Conservation (phyloP, 106 monocot genomes). For the Allium sativum region DNA sequence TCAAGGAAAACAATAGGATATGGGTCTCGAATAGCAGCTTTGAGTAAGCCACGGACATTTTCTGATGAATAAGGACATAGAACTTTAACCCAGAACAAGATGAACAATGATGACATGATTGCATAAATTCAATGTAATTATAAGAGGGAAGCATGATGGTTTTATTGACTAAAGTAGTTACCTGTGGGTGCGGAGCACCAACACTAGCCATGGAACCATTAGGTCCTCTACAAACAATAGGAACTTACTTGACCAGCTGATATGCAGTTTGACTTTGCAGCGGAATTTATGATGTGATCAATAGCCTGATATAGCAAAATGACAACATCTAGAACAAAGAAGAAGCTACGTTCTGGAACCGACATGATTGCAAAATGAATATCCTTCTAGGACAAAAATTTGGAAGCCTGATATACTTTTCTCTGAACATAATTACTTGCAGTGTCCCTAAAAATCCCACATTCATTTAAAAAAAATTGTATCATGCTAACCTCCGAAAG, state of each 20-base stretch:
- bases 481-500: conserved; percentile 47
- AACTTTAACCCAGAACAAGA: conserved; percentile 69
- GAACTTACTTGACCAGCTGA: conserved; percentile 84
- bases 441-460: too few species aligned
- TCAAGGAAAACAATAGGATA: conserved; percentile 91
- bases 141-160: background rate
- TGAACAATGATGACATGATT: background rate
- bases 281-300: conserved; percentile 95
- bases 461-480: too few species aligned
- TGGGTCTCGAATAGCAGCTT: conserved; percentile 88
- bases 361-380: too few species aligned
- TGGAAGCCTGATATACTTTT: too few species aligned
- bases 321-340: conserved; percentile 1
- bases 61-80: conserved; percentile 72
- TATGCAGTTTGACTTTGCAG: conserved; percentile 99
- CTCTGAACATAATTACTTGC: too few species aligned
- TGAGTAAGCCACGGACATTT: conserved; percentile 86
- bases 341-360: background rate
- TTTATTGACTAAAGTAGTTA: conserved; percentile 1
- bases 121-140: background rate
- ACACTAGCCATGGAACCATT: conserved; percentile 99
- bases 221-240: conserved; percentile 96
- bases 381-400: too few species aligned
- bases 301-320: conserved; percentile 53
- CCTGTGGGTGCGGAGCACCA: conserved; percentile 96